Evolutionary conservation across 1,284 basidiomycete genomes (phyloP).

Genomic region (Paramarasmius palmivorus): DNA sequence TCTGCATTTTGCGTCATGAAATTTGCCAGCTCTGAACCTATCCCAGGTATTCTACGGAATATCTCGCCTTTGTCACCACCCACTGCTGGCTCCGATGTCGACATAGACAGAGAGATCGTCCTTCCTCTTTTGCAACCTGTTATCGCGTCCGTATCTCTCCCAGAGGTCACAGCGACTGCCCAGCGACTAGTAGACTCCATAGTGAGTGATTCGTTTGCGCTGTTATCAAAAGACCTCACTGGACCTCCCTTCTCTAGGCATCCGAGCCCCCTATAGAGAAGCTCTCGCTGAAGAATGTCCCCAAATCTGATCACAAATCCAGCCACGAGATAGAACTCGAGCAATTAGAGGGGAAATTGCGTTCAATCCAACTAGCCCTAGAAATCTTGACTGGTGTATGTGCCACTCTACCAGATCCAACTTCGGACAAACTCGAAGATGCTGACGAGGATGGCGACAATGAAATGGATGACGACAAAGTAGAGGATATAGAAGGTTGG

Average conservation of each 20-base stretch:
- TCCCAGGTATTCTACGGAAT: slow-evolving; percentile 73
- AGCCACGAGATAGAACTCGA: slow-evolving; percentile 70
- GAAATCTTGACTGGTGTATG: slow-evolving; percentile 88
- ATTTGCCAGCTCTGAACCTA: neutral
- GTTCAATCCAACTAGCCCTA: slow-evolving; percentile 76
- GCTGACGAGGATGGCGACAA: slow-evolving; percentile 34
- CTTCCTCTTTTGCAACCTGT: slow-evolving; percentile 74
- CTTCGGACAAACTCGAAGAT: slow-evolving; percentile 26
- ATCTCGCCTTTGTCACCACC: slow-evolving; percentile 71
- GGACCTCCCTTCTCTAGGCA: slow-evolving; percentile 27
- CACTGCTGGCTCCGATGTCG: slow-evolving; percentile 58
- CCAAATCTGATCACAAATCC: slow-evolving; percentile 74
- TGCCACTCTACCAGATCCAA: slow-evolving; percentile 80
- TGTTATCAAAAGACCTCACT: slow-evolving; percentile 1
- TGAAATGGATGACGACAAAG: slow-evolving; percentile 39
- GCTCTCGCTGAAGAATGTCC: slow-evolving; percentile 57
- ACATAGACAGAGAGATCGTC: slow-evolving; percentile 72
- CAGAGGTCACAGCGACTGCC: slow-evolving; percentile 51
- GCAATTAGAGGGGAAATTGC: slow-evolving; percentile 69
- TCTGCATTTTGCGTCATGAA: neutral
- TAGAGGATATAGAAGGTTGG: slow-evolving; percentile 11
- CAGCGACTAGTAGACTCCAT: slow-evolving; percentile 55
- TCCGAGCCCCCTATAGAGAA: slow-evolving; percentile 56
- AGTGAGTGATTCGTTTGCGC: slow-evolving; percentile 33
- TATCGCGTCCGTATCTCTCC: slow-evolving; percentile 63